A percentile compares a stretch with the other conserved stretches of the same genome.
These are phyloP conservation scores for Globisporangium cystogenes DNA, from an alignment of 352 stramenopile genomes.

Conservation along the genomic window DNA sequence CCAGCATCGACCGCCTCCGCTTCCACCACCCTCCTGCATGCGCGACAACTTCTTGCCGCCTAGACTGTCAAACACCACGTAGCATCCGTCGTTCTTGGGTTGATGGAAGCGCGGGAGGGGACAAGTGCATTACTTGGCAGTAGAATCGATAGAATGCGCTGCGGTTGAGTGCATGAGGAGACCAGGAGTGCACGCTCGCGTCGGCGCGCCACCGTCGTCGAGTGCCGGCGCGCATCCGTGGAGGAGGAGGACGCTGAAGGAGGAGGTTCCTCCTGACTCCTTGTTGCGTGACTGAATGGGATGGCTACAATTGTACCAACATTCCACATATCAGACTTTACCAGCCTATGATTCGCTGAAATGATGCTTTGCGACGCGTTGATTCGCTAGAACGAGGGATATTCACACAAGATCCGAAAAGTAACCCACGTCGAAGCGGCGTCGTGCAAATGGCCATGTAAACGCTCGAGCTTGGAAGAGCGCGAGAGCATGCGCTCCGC, in stretches of 20 bases:
- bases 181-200: too few species aligned
- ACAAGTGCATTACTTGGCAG: background rate
- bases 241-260: too few species aligned
- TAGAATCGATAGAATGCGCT: too few species aligned
- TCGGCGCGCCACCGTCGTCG: too few species aligned
- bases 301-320: slow-evolving; percentile 1
- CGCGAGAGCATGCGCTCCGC: too few species aligned
- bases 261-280: background rate
- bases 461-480: background rate
- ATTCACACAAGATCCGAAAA: background rate
- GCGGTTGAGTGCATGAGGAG: too few species aligned
- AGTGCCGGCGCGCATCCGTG: too few species aligned
- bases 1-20: background rate
- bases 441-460: too few species aligned
- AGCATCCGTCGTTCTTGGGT: background rate
- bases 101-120: background rate
- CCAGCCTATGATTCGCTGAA: background rate
- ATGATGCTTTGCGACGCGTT: background rate
- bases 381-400: background rate
- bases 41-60: background rate
- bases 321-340: background rate
- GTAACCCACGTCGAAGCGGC: slow-evolving; percentile 1
- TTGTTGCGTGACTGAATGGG: background rate
- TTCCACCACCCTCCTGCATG: background rate
- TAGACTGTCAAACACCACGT: background rate